Evolutionary conservation across 805 yeast genomes (phyloP).

Genomic region (Saturnispora silvae): DNA sequence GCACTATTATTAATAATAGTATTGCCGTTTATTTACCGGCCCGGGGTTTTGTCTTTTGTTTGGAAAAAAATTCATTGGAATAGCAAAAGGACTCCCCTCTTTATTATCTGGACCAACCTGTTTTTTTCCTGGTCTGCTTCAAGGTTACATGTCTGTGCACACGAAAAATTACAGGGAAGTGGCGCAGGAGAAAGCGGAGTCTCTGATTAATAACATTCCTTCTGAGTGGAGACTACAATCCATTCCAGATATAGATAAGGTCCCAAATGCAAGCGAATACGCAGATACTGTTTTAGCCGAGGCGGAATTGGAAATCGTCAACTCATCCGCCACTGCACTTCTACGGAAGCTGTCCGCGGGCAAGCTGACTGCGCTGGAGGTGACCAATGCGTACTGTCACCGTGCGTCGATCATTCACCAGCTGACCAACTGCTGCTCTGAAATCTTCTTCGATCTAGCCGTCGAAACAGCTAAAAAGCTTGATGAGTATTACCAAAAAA

Average conservation of each 20-base stretch:
- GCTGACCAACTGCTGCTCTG: conserved; percentile 32
- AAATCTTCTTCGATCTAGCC: conserved; percentile 33
- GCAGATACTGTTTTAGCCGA: conserved; percentile 18
- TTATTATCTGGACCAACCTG: no score
- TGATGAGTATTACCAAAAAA: conserved; percentile 26
- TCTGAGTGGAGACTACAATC: conserved; percentile 21
- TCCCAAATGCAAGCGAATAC: conserved; percentile 17
- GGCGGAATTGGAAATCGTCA: conserved; percentile 17
- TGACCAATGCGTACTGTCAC: conserved; percentile 31
- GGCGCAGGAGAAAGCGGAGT: conserved; percentile 15
- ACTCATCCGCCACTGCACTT: conserved; percentile 18
- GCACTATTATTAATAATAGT: no score
- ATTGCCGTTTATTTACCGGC: no score
- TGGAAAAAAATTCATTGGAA: no score
- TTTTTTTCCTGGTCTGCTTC: no score
- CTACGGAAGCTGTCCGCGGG: conserved; percentile 22
- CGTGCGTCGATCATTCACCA: conserved; percentile 35
- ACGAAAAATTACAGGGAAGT: conserved; percentile 14
- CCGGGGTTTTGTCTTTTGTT: no score
- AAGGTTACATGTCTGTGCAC: conserved; percentile 5
- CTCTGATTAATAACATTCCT: conserved; percentile 20
- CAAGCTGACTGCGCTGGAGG: conserved; percentile 26
- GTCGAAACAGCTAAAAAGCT: conserved; percentile 29
- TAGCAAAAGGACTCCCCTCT: no score
- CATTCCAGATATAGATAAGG: conserved; percentile 23